Conservation (phyloP, 2,329 filamentous ascomycete species). For the Epicoccum sorghinum region DNA sequence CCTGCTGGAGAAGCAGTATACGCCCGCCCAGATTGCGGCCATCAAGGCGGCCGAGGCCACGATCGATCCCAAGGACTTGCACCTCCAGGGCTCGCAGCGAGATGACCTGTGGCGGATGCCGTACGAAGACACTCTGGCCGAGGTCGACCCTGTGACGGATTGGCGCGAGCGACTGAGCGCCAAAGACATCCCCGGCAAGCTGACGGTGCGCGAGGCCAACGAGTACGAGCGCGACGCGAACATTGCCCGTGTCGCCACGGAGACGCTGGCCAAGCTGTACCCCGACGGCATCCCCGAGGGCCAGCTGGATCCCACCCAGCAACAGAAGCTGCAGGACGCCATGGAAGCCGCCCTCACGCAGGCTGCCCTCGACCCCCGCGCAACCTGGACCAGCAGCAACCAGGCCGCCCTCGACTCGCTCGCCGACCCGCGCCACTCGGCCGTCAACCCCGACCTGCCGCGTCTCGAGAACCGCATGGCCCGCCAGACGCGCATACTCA, state of each 20-base stretch:
- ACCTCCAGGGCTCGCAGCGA: constrained; percentile 73
- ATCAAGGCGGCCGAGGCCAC: constrained; percentile 80
- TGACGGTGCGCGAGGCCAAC: constrained; percentile 37
- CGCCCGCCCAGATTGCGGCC: constrained; percentile 78
- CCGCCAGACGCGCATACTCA: constrained; percentile 37
- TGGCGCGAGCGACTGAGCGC: constrained; percentile 48
- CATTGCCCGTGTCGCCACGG: constrained; percentile 40
- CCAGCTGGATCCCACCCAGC: constrained; percentile 22
- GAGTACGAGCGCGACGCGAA: constrained; percentile 40
- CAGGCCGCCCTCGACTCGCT: constrained; percentile 56
- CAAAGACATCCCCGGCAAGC: constrained; percentile 30
- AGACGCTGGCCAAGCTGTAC: constrained; percentile 46
- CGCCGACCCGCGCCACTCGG: constrained; percentile 53
- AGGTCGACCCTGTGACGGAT: constrained; percentile 79
- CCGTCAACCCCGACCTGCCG: constrained; percentile 59
- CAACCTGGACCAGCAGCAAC: constrained; percentile 56
- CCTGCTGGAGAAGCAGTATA: constrained; percentile 71
- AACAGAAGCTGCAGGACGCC: constrained; percentile 30
- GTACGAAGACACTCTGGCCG: constrained; percentile 79
- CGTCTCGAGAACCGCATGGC: constrained; percentile 49
- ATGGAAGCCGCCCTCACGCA: constrained; percentile 43
- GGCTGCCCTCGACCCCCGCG: constrained; percentile 50
- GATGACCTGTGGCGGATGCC: constrained; percentile 71
- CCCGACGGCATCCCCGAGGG: constrained; percentile 44
- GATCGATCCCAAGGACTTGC: constrained; percentile 75